phyloP scores from a whole-genome alignment of 2,329 filamentous ascomycete species.

The Cercospora janseana region DNA sequence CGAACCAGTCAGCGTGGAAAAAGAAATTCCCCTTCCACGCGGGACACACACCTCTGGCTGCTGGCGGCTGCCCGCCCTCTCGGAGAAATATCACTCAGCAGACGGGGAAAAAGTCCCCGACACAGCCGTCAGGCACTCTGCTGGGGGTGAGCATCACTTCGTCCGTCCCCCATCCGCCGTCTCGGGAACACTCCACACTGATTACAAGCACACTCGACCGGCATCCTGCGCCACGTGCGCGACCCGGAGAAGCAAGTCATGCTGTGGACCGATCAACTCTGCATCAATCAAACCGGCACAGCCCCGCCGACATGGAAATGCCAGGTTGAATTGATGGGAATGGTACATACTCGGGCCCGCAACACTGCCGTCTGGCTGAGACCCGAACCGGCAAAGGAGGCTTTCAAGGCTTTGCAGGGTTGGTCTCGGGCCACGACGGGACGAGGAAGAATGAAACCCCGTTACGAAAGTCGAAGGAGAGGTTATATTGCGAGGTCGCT shows the following conservation, averaged over 20 bases:
- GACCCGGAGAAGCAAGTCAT: neutral
- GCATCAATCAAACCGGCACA: neutral
- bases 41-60: neutral
- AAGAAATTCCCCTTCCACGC: no score
- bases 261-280: neutral
- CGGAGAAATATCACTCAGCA: neutral
- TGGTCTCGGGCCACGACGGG: neutral
- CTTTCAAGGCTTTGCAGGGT: slow-evolving; percentile 3
- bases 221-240: neutral
- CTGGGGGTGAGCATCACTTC: neutral
- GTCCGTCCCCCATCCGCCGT: neutral
- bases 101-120: slow-evolving; percentile 1
- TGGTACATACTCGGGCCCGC: neutral
- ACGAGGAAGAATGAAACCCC: neutral
- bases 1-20: neutral
- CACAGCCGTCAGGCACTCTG: neutral
- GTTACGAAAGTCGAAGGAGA: neutral
- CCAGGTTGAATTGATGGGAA: neutral
- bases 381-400: neutral
- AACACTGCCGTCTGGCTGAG: neutral
- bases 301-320: neutral
- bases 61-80: neutral
- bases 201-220: neutral
- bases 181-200: neutral
- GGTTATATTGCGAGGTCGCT: neutral